phyloP scores from a whole-genome alignment of 129 eudicot genomes.

The Sambucus nigra region DNA sequence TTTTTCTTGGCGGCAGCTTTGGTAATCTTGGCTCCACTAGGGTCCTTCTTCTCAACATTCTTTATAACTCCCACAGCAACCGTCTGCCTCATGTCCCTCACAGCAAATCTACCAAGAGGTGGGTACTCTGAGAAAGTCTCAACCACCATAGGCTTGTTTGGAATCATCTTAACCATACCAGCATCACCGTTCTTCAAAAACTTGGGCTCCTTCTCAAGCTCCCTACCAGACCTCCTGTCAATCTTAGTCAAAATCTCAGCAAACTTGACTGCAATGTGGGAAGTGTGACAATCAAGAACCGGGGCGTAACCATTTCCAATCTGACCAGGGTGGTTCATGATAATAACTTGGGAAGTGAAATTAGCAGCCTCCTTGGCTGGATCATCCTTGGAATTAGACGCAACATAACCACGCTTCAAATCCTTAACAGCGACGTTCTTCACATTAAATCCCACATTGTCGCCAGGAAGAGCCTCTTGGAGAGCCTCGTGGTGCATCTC shows the following conservation, averaged over 20 bases:
- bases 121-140: conserved; percentile 41
- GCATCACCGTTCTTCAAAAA: conserved; percentile 46
- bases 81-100: conserved; percentile 48
- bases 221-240: conserved; percentile 47
- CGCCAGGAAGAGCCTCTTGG: conserved; percentile 34
- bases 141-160: conserved; percentile 48
- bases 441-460: conserved; percentile 45
- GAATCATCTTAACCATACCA: conserved; percentile 38
- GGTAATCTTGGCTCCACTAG: conserved; percentile 43
- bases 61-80: conserved; percentile 46
- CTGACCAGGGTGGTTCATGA: conserved; percentile 52
- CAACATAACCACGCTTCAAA: conserved; percentile 46
- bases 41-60: conserved; percentile 45
- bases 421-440: conserved; percentile 53
- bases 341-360: conserved; percentile 36
- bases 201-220: conserved; percentile 48
- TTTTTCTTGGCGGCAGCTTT: conserved; percentile 44
- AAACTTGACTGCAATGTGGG: conserved; percentile 43
- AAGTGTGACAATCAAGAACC: conserved; percentile 42
- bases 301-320: conserved; percentile 46
- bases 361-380: conserved; percentile 37
- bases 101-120: conserved; percentile 46
- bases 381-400: conserved; percentile 44
- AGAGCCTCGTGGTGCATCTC: conserved; percentile 49
- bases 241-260: conserved; percentile 33